Conservation (phyloP, 2,329 filamentous ascomycete genomes). For the Colletotrichum plurivorum region DNA sequence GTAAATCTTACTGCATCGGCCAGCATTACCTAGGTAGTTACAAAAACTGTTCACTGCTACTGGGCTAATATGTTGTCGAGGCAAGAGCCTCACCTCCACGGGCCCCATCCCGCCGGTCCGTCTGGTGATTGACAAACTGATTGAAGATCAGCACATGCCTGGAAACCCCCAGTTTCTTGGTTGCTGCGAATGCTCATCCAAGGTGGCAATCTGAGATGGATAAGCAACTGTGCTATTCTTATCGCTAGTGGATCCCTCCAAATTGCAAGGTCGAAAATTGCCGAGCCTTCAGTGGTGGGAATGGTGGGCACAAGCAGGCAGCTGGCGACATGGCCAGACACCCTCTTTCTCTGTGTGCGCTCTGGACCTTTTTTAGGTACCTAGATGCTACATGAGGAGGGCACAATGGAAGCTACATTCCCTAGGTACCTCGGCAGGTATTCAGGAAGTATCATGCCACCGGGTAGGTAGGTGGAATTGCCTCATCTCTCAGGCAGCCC, state of each 20-base stretch:
- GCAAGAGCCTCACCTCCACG: too few relatives aligned
- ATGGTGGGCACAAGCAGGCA: constrained; percentile 13
- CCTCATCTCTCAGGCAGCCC: constrained; percentile 33
- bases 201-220: constrained; percentile 24
- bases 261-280: constrained; percentile 21
- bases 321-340: constrained; percentile 17
- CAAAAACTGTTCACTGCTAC: too few relatives aligned
- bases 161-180: not conserved
- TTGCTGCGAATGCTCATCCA: not conserved
- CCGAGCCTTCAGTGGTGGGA: constrained; percentile 19
- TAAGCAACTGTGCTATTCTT: constrained; percentile 26
- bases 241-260: constrained; percentile 22
- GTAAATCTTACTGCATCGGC: too few relatives aligned
- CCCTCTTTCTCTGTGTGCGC: not conserved
- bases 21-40: too few relatives aligned
- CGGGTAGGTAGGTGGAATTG: not conserved
- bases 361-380: too few relatives aligned
- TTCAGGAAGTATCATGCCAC: constrained; percentile 26
- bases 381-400: too few relatives aligned
- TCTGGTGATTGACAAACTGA: not conserved
- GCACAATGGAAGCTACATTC: too few relatives aligned
- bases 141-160: not conserved
- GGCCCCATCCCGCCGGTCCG: too few relatives aligned
- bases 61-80: too few relatives aligned
- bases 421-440: not conserved